Base-by-base conservation (phyloP, 2,329 filamentous ascomycete species). In the Beauveria varroae region DNA sequence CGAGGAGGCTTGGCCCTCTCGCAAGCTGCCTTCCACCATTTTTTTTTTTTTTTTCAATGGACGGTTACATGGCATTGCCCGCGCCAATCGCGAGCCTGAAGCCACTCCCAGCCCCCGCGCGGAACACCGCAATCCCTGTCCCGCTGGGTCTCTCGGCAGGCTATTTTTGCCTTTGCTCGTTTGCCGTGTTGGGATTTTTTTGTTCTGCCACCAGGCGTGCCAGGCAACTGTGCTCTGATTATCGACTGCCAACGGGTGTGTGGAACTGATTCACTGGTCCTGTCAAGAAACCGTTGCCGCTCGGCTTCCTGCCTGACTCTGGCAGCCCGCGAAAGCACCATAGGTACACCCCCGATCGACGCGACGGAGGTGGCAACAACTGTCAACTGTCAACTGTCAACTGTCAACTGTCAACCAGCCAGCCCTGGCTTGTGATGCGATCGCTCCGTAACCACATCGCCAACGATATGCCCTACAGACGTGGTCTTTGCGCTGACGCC, bases 401-500 rank as follows among this genome's bases (percentile, higher is more conserved):
- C 5, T 14, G 40, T 16, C 5, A 53, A 40, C 12, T 37, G 34
- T 16, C 34, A 26, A 24, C 51, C 54, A 24, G 20, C 57, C 34
- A 37, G 34, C 34, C 34, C 37, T 41, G 47, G 22, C 57, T 44
- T 44, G 57, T 41, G 40, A 43, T 44, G 24, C 49, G 37, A 59
- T 59, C 37, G 57, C 24, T 51, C 20, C n/a, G 24, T 40, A 46
- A 57, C 46, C 12, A 41, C 22, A 43, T 51, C 24, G 37, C 24
- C 37, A 26, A 40, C 57, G 57, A 59, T 59, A 43, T 58, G 34
- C 46, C 49, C 26, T n/a, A 18, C n/a, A 34, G 22, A 51, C 12
- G 57, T 52, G 57, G 57, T n/a, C 57, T 30, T 12, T 60, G 49
- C 57, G 40, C 49, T 53, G 37, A 53, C 57, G 57, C 49, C 57